These are phyloP conservation scores for Phylloporus gajari DNA, from an alignment of 1,284 basidiomycete species.

Conservation along the genomic window DNA sequence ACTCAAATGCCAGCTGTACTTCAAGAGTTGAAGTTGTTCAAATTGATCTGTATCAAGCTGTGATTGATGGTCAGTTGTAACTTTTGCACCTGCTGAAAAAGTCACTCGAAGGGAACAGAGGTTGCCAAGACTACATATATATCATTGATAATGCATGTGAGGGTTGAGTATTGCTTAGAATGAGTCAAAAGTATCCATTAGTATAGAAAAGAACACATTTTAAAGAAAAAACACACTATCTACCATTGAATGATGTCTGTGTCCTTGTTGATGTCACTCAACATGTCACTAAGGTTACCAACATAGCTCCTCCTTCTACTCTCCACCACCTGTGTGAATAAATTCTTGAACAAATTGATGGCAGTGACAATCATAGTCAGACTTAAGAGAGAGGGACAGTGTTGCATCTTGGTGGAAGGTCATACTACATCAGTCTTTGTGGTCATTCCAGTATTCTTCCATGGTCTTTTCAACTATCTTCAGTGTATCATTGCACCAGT, in stretches of 20 bases:
- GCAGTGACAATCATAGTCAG: background rate
- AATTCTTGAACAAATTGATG: background rate
- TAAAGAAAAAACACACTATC: too few relatives aligned
- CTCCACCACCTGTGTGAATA: background rate
- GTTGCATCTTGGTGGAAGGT: too few relatives aligned
- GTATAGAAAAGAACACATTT: too few relatives aligned
- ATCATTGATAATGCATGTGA: background rate
- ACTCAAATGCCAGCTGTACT: too few relatives aligned
- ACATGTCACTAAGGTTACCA: background rate
- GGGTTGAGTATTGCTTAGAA: background rate
- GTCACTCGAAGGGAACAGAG: background rate
- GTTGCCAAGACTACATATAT: background rate
- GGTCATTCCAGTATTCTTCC: background rate
- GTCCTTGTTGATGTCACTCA: background rate
- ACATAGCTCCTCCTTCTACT: background rate
- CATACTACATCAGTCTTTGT: too few relatives aligned
- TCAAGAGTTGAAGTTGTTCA: background rate
- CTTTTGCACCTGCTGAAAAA: background rate
- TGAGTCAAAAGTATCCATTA: background rate
- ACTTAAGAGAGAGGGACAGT: background rate
- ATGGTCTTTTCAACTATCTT: background rate
- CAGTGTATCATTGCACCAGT: background rate
- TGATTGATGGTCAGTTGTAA: background rate
- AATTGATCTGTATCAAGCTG: background rate
- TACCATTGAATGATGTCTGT: background rate